Conservation (phyloP, 805 yeast species). For the Pichia nanzhaoensis region DNA sequence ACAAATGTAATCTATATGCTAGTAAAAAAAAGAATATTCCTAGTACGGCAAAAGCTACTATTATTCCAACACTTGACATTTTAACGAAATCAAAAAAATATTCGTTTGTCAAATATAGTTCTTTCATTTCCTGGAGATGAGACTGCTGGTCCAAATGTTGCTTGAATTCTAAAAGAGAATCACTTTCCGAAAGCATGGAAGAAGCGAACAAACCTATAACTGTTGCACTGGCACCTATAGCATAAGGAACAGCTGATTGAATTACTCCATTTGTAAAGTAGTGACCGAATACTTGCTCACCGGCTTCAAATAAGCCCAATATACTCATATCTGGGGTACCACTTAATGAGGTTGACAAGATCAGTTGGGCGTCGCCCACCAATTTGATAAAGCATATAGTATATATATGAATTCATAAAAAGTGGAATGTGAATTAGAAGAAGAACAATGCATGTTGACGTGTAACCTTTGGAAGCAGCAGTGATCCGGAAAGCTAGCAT, state of each 20-base stretch:
- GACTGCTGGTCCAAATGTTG: conserved; percentile 6
- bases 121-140: conserved; percentile 9
- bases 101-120: conserved; percentile 8
- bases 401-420: no score
- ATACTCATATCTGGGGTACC: no score
- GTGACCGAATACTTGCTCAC: no score
- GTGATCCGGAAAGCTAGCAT: no score
- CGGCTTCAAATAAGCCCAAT: no score
- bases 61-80: background rate
- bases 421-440: no score
- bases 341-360: no score
- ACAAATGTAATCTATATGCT: background rate
- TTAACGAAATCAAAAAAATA: background rate
- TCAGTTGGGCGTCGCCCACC: no score
- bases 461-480: no score
- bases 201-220: background rate
- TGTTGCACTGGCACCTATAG: conserved; percentile 5
- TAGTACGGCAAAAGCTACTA: background rate
- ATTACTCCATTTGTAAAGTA: background rate
- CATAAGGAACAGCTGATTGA: background rate
- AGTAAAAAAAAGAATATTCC: background rate
- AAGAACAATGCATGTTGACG: no score
- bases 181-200: background rate
- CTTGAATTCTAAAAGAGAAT: conserved; percentile 7
- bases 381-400: no score